A percentile compares a stretch with the other conserved stretches of the same genome.
These are phyloP conservation scores for Colletotrichum lentis DNA, from an alignment of 2,329 filamentous ascomycete species.

Conservation along the genomic window DNA sequence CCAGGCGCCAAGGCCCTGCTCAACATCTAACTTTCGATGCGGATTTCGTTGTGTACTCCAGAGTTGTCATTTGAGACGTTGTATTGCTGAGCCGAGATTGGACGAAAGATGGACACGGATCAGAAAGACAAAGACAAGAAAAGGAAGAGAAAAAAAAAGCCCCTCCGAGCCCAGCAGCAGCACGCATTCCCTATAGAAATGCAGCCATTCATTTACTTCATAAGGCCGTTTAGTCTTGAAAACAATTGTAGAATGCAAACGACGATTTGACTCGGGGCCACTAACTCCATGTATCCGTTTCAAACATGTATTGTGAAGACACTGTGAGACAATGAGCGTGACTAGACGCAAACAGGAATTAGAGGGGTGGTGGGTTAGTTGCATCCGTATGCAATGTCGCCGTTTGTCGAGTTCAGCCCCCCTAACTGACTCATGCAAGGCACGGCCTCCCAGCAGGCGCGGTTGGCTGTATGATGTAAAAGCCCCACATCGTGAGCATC, in stretches of 20 bases:
- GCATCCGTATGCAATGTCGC: no score
- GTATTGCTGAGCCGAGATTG: no score
- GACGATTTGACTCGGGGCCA: constrained; percentile 15
- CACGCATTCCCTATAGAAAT: background rate
- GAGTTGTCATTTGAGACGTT: background rate
- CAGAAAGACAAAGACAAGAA: background rate
- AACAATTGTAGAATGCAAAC: constrained; percentile 9
- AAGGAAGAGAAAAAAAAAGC: background rate
- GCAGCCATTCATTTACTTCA: constrained; percentile 14
- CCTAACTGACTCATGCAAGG: no score
- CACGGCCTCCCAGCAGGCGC: background rate
- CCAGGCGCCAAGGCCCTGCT: constrained; percentile 81
- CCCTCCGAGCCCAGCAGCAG: no score
- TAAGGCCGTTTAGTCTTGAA: background rate
- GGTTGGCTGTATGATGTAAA: background rate
- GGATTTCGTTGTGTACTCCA: background rate
- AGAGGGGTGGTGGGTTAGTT: no score
- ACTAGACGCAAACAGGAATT: no score
- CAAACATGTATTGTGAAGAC: no score
- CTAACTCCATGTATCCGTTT: background rate
- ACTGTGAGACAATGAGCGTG: no score
- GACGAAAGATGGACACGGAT: no score
- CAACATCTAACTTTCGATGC: constrained; percentile 39
- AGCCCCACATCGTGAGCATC: background rate
- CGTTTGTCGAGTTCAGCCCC: no score